Percentiles rank a stretch among this genome's conserved stretches.
Conservation (phyloP, 2,329 filamentous ascomycete genomes). For the Alternaria brassicae region DNA sequence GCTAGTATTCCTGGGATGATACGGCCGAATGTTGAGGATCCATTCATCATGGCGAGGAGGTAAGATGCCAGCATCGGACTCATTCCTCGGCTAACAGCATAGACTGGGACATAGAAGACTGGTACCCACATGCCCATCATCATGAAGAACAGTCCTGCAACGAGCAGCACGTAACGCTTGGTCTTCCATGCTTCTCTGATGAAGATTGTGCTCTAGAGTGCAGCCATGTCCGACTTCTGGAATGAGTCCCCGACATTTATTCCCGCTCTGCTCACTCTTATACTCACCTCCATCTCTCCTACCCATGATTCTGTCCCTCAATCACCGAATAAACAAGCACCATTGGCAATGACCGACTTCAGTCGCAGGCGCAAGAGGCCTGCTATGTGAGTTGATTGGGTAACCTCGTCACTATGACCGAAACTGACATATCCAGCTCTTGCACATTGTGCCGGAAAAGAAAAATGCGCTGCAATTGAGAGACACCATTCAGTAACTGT, state of each 20-base stretch:
- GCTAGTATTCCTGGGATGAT: slow-evolving; percentile 61
- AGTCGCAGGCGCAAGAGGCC: slow-evolving; percentile 51
- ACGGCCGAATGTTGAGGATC: slow-evolving; percentile 59
- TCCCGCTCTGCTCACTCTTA: neutral
- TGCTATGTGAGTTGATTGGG: slow-evolving; percentile 50
- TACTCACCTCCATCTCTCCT: neutral
- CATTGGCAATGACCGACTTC: slow-evolving; percentile 31
- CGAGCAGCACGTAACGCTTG: slow-evolving; percentile 47
- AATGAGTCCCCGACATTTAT: neutral
- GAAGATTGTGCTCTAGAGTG: slow-evolving; percentile 36
- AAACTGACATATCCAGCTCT: slow-evolving; percentile 50
- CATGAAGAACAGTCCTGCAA: slow-evolving; percentile 60
- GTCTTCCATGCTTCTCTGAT: slow-evolving; percentile 36
- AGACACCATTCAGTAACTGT: slow-evolving; percentile 66
- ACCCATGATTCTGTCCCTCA: no score
- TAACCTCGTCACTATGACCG: neutral
- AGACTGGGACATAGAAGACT: slow-evolving; percentile 52
- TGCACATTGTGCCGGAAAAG: slow-evolving; percentile 66
- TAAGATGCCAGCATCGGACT: slow-evolving; percentile 56
- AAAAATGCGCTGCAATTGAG: slow-evolving; percentile 69
- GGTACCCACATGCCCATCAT: slow-evolving; percentile 68
- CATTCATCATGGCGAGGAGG: slow-evolving; percentile 60
- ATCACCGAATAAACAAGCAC: no score
- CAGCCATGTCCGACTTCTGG: neutral
- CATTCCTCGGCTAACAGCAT: slow-evolving; percentile 58